Evolutionary conservation across 805 yeast genomes (phyloP), one percentile per base, ranked within the genome.

Genomic region (Wickerhamiella sorbophila): DNA sequence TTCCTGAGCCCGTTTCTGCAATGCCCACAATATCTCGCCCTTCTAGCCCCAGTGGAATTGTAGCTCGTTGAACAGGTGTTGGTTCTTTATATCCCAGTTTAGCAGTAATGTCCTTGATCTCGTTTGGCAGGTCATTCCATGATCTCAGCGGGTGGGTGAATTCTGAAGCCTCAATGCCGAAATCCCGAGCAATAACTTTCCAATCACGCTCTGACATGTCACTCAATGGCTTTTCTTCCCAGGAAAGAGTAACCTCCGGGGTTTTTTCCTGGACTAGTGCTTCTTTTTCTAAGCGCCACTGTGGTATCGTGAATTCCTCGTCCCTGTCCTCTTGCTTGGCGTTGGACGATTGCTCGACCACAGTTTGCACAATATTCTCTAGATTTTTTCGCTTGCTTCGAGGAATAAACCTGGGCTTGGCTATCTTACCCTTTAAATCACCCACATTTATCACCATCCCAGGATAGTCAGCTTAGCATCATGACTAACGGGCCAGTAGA

Each of bases 1-100:
- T 88, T 52, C 98, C 98, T 1, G 94, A 82, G 10, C 98, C 98
- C 0, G 98, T 88, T 50, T 86, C 86, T 0, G 97, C 96, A n/a
- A 87, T 72, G 12, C 95, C 97, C 17, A 87, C 67, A 2, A 83
- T 65, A 57, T 88, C 95, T 19, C 74, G 60, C 3, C 69, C 63
- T 0, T 63, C 56, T 18, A 77, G 52, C 0, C 79, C 77, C 20
- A 78, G 62, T 0, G 96, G 95, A 4, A 88, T 74, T 0, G 95
- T 71, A 0, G 93, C 91, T 47, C 95, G 63, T 57, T 88, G 98
- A 44, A 91, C 80, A 0, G 97, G 91, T 0, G 96, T 82, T 3
- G 97, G 97, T 6, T 72, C 73, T 1, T 50, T 46, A 52, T 73
- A 86, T 0, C 71, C 68, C 5, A 58, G 47, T 63, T 56, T 2